phyloP scores from a whole-genome alignment of 768 basidiomycete genomes.

The Amyloporia xantha region DNA sequence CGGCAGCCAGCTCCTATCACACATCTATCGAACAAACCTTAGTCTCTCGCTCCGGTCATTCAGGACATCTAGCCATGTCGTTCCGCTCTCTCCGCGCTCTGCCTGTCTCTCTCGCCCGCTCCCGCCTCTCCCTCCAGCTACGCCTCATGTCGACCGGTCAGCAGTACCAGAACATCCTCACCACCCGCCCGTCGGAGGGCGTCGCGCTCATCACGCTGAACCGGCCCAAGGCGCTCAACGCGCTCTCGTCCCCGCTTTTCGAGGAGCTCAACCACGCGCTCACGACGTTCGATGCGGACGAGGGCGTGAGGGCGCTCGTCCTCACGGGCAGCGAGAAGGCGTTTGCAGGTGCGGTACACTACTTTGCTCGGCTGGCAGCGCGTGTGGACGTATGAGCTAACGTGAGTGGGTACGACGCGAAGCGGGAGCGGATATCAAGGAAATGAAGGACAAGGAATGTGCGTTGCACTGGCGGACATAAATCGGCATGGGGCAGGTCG shows the following conservation, averaged over 20 bases:
- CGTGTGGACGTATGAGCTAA: not conserved
- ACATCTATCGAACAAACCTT: no score
- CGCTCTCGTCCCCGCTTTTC: constrained; percentile 76
- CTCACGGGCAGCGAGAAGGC: constrained; percentile 89
- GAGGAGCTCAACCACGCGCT: constrained; percentile 76
- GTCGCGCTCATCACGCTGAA: constrained; percentile 84
- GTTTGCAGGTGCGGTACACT: constrained; percentile 69
- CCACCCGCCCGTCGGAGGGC: constrained; percentile 57
- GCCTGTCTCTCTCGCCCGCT: not conserved
- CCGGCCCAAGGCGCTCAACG: constrained; percentile 89
- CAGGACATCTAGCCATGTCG: not conserved
- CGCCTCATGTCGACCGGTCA: not conserved
- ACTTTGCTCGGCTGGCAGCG: not conserved
- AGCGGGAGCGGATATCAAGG: constrained; percentile 99
- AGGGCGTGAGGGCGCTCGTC: constrained; percentile 74
- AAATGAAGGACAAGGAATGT: constrained; percentile 98
- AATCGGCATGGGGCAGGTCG: no score
- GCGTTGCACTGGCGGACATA: constrained; percentile 23
- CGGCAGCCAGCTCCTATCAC: no score
- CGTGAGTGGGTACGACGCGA: no score
- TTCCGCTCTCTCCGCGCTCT: not conserved
- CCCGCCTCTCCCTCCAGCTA: not conserved
- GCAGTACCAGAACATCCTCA: constrained; percentile 60
- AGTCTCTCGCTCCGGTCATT: no score
- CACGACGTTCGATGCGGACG: constrained; percentile 62